phyloP scores from a whole-genome alignment of 2,329 filamentous ascomycete species.

The Fulvia fulva region DNA sequence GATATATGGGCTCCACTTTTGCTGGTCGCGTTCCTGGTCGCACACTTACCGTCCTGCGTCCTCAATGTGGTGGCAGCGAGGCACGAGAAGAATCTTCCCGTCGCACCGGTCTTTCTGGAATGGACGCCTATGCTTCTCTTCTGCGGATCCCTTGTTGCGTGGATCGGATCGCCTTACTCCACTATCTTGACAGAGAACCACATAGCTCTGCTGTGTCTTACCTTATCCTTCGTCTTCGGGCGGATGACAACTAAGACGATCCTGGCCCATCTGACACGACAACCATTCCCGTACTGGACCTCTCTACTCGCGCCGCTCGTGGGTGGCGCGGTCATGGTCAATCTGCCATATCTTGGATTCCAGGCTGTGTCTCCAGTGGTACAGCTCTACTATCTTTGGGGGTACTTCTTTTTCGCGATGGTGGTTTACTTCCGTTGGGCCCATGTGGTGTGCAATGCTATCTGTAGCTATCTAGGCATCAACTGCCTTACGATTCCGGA shows the following conservation, averaged over 20 bases:
- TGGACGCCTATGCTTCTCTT: constrained; percentile 90
- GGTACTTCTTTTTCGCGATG: constrained; percentile 76
- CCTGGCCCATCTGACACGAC: constrained; percentile 84
- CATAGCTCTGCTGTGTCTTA: constrained; percentile 85
- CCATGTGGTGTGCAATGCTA: constrained; percentile 80
- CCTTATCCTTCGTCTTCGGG: constrained; percentile 94
- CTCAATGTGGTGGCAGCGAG: constrained; percentile 79
- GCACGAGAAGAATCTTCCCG: constrained; percentile 64
- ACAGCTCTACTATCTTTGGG: constrained; percentile 78
- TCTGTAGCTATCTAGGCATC: constrained; percentile 89
- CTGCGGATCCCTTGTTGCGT: constrained; percentile 68
- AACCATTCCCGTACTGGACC: constrained; percentile 97
- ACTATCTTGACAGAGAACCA: constrained; percentile 78
- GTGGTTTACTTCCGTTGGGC: constrained; percentile 94
- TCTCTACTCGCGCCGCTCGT: constrained; percentile 83
- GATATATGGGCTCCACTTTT: constrained; percentile 77
- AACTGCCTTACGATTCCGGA: constrained; percentile 80
- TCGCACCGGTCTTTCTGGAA: constrained; percentile 82
- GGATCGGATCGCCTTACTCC: constrained; percentile 88
- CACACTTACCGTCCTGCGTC: constrained; percentile 84
- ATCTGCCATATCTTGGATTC: constrained; percentile 74
- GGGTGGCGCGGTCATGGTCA: constrained; percentile 76
- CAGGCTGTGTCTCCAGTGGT: constrained; percentile 55
- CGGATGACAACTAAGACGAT: constrained; percentile 99
- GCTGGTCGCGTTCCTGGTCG: constrained; percentile 44